Base-by-base conservation (phyloP, 257 asterid genomes). In the Fraxinus excelsior region DNA sequence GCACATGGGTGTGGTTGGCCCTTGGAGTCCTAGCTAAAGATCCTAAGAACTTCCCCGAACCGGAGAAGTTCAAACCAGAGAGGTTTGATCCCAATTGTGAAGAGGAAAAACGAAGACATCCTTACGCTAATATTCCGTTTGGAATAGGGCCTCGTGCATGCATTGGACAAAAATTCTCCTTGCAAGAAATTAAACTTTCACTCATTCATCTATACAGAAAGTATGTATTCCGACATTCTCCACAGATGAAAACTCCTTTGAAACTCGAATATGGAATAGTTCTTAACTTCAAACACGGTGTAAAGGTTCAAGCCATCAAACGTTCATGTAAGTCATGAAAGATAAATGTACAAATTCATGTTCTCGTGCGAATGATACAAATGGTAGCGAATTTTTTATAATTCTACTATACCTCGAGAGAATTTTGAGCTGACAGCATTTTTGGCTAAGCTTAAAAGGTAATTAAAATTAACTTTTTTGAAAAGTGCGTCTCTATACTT, bases 1-100 rank as follows among this genome's bases (percentile, higher is more conserved):
- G 99, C 0, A 91, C 99, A 71, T 96, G 99, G 98, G 97, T 93
- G 72, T 96, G 99, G 99, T 71, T 96, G 85, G 97, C 98, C 74
- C 84, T 85, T 1, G 99, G 98, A 58, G 99, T 93, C 80, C 91
- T 96, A 5, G 94, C 97, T 16, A 96, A 91, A 83, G 99, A 96
- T 80, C 90, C 97, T 0, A 91, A 84, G 56, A 86, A 91, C 77
- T 96, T 96, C 74, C 97, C 94, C 0, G 97, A 93, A 29, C 98
- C 98, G 0, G 91, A 90, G 56, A 89, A 89, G 90, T 96, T 96
- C 82, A 91, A 46, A 77, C 99, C 99, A 2, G 98, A 96, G 85
- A 90, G 99, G 60, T 96, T 93, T 14, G 96, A 96, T 78, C 97
- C 97, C n/a, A 82, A 87, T 5, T 90, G 99, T 5, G 90, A 92